phyloP scores from a whole-genome alignment of 1,284 basidiomycete genomes.

The Paramarasmius palmivorus region DNA sequence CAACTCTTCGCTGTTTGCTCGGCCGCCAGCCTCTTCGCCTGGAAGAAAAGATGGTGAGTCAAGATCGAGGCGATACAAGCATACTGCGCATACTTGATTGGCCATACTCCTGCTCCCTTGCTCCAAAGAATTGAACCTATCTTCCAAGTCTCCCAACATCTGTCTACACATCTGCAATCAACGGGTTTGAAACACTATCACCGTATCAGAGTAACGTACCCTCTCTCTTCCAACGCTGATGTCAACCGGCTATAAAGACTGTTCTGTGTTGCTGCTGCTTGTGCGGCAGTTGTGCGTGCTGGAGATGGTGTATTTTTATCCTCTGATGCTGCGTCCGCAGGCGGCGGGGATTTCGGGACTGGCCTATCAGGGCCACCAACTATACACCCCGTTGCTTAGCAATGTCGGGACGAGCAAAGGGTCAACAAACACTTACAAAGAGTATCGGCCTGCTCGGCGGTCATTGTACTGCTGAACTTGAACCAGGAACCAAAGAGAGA shows the following conservation, averaged over 20 bases:
- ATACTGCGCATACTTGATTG: constrained; percentile 45
- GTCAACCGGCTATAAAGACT: constrained; percentile 50
- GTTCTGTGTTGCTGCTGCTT: constrained; percentile 38
- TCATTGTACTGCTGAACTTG: constrained; percentile 43
- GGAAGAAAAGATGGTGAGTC: constrained; percentile 4
- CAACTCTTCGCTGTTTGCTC: constrained; percentile 63
- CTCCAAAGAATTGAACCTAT: constrained; percentile 61
- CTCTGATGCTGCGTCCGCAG: constrained; percentile 13
- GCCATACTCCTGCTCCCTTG: constrained; percentile 67
- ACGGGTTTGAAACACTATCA: background rate
- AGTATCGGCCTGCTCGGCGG: constrained; percentile 59
- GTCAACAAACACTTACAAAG: constrained; percentile 43
- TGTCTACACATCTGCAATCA: constrained; percentile 38
- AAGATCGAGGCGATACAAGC: constrained; percentile 1
- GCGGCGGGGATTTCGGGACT: constrained; percentile 26
- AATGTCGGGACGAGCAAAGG: constrained; percentile 5
- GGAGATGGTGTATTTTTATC: constrained; percentile 17
- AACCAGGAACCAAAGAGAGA: constrained; percentile 59
- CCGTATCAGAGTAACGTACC: constrained; percentile 39
- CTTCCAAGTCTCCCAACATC: constrained; percentile 58
- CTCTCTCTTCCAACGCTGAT: constrained; percentile 61
- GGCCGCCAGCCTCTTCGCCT: constrained; percentile 64
- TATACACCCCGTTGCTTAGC: constrained; percentile 25
- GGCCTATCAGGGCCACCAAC: constrained; percentile 69
- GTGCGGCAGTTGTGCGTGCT: constrained; percentile 31